phyloP scores from a whole-genome alignment of 345 rosid species.

The Kernera saxatilis region DNA sequence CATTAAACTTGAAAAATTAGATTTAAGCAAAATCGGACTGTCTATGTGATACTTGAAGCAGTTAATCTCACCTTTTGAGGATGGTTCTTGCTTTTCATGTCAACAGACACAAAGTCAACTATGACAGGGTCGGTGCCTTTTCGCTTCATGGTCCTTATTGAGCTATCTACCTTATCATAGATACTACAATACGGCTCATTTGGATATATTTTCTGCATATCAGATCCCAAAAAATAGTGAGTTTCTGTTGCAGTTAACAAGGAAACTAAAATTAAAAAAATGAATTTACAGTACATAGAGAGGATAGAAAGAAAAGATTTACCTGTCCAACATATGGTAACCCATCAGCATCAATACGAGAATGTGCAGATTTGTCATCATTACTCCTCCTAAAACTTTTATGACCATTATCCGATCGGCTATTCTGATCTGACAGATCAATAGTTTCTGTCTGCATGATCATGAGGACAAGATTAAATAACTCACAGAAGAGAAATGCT shows the following conservation, averaged over 20 bases:
- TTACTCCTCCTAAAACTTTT: conserved; percentile 55
- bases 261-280: neutral
- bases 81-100: conserved; percentile 56
- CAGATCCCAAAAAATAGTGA: neutral
- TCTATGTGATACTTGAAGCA: neutral
- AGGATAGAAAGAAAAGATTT: conserved; percentile 6
- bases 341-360: conserved; percentile 79
- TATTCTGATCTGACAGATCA: conserved; percentile 57
- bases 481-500: neutral
- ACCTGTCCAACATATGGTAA: conserved; percentile 97
- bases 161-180: conserved; percentile 44
- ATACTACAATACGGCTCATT: conserved; percentile 69
- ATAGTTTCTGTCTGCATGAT: conserved; percentile 76
- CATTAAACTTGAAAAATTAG: conserved; percentile 8
- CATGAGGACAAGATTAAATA: neutral
- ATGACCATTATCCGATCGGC: conserved; percentile 40
- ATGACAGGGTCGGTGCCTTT: conserved; percentile 75
- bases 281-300: neutral
- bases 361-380: conserved; percentile 41
- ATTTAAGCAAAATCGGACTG: neutral
- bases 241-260: neutral
- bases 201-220: conserved; percentile 59
- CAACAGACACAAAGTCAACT: conserved; percentile 79
- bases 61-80: conserved; percentile 62
- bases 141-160: conserved; percentile 32